These are phyloP conservation scores for Rosa lucieae DNA, from an alignment of 306 rosid genomes.

Conservation along the genomic window DNA sequence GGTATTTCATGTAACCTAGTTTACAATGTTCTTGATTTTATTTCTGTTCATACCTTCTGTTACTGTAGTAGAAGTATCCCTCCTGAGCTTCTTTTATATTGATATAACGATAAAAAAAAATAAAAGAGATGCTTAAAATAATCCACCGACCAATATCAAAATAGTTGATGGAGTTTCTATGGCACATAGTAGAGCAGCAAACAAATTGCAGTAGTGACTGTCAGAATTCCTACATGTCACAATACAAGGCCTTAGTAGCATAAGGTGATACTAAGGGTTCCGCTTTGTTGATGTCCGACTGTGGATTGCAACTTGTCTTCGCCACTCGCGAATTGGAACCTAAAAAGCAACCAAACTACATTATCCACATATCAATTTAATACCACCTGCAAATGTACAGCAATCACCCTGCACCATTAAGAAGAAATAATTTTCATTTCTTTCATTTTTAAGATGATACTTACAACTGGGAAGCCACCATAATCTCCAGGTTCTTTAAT, in stretches of 20 bases:
- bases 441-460: slow-evolving; percentile 20
- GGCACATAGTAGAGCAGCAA: not conserved
- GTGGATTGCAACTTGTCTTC: slow-evolving; percentile 62
- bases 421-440: not conserved
- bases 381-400: slow-evolving; percentile 4
- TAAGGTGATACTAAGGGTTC: slow-evolving; percentile 15
- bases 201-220: not conserved
- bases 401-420: slow-evolving; percentile 1
- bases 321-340: slow-evolving; percentile 74
- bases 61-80: not conserved
- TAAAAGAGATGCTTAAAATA: not conserved
- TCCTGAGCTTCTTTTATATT: not conserved
- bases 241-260: not conserved
- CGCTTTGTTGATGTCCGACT: slow-evolving; percentile 27
- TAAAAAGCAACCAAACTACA: slow-evolving; percentile 29
- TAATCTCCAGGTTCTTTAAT: slow-evolving; percentile 83
- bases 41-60: not conserved
- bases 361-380: slow-evolving; percentile 6
- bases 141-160: not conserved
- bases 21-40: not conserved
- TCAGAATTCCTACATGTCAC: not conserved
- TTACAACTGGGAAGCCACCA: slow-evolving; percentile 83
- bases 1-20: not conserved
- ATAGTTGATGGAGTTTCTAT: not conserved
- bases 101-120: not conserved